Percentiles rank a stretch among this genome's conserved stretches.
These are phyloP conservation scores for Apiospora rasikravindrae DNA, from an alignment of 2,329 filamentous ascomycete species.

Conservation along the genomic window DNA sequence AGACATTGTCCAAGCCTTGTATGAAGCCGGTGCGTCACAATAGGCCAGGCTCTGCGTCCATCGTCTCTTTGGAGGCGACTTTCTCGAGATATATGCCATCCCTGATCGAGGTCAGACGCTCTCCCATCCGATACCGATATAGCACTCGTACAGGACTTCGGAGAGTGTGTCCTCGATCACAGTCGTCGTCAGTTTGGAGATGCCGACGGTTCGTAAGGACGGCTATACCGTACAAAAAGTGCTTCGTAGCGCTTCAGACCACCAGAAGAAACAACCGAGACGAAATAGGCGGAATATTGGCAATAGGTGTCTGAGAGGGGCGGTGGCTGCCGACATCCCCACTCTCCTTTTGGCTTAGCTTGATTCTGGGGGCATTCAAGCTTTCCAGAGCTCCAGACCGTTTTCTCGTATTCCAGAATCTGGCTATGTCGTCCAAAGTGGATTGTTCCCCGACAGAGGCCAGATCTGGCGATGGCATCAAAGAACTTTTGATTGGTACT, in stretches of 20 bases:
- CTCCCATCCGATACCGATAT: no score
- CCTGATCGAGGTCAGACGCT: no score
- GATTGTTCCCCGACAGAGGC: neutral
- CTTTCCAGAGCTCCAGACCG: neutral
- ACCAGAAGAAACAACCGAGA: neutral
- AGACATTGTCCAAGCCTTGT: neutral
- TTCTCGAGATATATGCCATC: no score
- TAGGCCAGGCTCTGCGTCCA: no score
- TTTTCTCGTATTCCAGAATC: neutral
- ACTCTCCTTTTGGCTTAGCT: neutral
- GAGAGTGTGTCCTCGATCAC: no score
- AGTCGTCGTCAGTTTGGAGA: no score
- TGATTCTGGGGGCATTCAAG: neutral
- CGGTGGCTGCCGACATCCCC: neutral
- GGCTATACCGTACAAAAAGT: neutral
- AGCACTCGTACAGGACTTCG: no score
- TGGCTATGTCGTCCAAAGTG: neutral
- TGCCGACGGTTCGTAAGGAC: neutral
- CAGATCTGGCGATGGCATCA: neutral
- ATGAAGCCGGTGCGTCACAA: neutral
- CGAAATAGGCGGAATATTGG: neutral
- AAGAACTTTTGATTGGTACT: no score
- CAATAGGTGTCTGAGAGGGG: neutral
- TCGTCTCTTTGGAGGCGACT: neutral
- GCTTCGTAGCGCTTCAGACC: neutral